phyloP scores from a whole-genome alignment of 805 yeast species.

The Wickerhamomyces chambardii region DNA sequence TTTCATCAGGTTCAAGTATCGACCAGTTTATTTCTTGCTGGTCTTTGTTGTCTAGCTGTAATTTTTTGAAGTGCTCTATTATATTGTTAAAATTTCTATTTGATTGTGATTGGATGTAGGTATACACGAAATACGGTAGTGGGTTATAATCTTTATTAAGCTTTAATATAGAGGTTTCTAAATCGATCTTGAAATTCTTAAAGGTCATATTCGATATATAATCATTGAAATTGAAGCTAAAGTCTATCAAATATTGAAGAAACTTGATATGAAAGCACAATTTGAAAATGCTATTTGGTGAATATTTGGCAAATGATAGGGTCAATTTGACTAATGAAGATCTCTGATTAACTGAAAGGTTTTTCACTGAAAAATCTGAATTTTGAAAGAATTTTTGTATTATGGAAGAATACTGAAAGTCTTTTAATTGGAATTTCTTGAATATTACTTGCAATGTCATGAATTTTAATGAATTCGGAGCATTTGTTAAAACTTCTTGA shows the following conservation, averaged over 20 bases:
- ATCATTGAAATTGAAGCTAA: slow-evolving; percentile 8
- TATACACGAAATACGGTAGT: slow-evolving; percentile 9
- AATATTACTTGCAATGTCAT: slow-evolving; percentile 12
- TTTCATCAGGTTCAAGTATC: slow-evolving; percentile 3
- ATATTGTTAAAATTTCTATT: slow-evolving; percentile 3
- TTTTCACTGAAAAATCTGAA: background rate
- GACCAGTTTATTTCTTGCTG: slow-evolving; percentile 10
- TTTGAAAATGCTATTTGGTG: slow-evolving; percentile 10
- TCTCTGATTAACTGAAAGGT: slow-evolving; percentile 6
- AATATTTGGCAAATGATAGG: slow-evolving; percentile 10
- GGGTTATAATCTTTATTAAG: slow-evolving; percentile 1
- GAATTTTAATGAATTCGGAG: slow-evolving; percentile 7
- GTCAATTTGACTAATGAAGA: slow-evolving; percentile 7
- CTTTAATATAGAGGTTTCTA: slow-evolving; percentile 1
- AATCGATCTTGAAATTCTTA: slow-evolving; percentile 3
- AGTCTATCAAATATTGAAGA: slow-evolving; percentile 6
- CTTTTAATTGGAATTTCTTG: slow-evolving; percentile 11
- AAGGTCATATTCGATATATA: slow-evolving; percentile 10
- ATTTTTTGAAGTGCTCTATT: background rate
- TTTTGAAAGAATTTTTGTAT: slow-evolving; percentile 6
- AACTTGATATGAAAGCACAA: slow-evolving; percentile 14
- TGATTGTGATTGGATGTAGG: slow-evolving; percentile 5
- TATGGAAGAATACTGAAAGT: slow-evolving; percentile 2
- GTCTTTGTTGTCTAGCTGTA: background rate
- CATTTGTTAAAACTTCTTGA: background rate